A percentile compares a stretch with the other conserved stretches of the same genome.
phyloP scores from a whole-genome alignment of 805 yeast genomes.

The Ogataea corticis region DNA sequence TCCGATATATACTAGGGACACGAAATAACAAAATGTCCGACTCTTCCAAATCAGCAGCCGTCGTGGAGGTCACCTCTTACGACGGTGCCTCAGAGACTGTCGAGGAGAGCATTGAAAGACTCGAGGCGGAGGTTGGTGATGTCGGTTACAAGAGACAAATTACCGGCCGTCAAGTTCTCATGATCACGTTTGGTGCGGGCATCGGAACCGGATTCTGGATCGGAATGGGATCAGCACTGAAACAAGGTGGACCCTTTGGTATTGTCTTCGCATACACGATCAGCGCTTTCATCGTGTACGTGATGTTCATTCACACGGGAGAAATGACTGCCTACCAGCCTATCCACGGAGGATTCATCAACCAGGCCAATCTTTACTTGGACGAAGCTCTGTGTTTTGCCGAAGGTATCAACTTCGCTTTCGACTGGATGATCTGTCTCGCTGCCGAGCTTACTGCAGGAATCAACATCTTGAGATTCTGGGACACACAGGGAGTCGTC shows the following conservation, averaged over 20 bases:
- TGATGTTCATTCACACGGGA: slow-evolving; percentile 63
- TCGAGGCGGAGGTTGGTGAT: slow-evolving; percentile 20
- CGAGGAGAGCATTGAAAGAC: slow-evolving; percentile 29
- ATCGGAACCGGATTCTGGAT: slow-evolving; percentile 76
- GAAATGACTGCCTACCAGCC: slow-evolving; percentile 62
- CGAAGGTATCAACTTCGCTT: slow-evolving; percentile 60
- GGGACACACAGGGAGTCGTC: slow-evolving; percentile 46
- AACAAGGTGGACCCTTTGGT: slow-evolving; percentile 48
- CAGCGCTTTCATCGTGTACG: slow-evolving; percentile 58
- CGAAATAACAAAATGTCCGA: background rate
- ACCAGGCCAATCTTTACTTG: slow-evolving; percentile 41
- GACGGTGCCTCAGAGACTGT: slow-evolving; percentile 6
- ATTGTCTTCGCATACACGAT: slow-evolving; percentile 56
- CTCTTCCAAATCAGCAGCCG: background rate
- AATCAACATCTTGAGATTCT: slow-evolving; percentile 57
- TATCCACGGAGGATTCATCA: slow-evolving; percentile 60
- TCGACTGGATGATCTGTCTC: slow-evolving; percentile 63
- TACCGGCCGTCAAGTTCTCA: slow-evolving; percentile 51
- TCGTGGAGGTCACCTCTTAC: background rate
- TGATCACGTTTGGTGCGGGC: slow-evolving; percentile 84
- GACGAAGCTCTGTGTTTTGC: slow-evolving; percentile 62
- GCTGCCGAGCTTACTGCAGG: slow-evolving; percentile 68
- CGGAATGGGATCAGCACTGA: slow-evolving; percentile 52
- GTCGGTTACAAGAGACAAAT: slow-evolving; percentile 35
- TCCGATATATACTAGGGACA: background rate